phyloP scores from a whole-genome alignment of 352 stramenopile species.

The Phytophthora hybrid region DNA sequence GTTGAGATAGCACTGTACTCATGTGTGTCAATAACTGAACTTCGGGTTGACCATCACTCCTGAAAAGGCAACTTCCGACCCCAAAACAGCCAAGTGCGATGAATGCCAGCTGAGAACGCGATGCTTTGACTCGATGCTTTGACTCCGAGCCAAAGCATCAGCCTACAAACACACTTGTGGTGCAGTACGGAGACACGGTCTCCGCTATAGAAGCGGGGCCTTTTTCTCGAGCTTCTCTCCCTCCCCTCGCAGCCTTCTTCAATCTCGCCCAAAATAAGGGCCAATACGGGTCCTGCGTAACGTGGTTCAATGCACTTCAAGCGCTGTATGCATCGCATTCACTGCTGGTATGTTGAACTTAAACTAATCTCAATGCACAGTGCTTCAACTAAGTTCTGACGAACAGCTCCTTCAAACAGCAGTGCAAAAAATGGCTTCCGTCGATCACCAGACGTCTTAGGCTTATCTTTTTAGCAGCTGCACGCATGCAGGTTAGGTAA shows the following conservation, averaged over 20 bases:
- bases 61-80: conserved; percentile 24
- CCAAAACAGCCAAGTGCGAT: conserved; percentile 8
- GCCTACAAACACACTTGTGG: neutral
- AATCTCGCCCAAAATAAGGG: conserved; percentile 10
- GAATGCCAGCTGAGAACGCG: conserved; percentile 2
- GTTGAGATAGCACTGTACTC: too few relatives aligned
- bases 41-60: conserved; percentile 23
- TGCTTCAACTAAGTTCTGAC: too few relatives aligned
- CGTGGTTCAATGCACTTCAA: neutral
- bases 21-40: too few relatives aligned
- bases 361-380: too few relatives aligned
- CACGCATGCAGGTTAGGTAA: neutral
- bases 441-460: neutral
- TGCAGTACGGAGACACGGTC: neutral
- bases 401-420: neutral
- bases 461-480: neutral
- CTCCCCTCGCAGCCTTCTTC: conserved; percentile 8
- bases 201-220: neutral
- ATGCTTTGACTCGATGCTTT: too few relatives aligned
- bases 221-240: conserved; percentile 25
- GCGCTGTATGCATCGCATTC: neutral
- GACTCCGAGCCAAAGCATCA: neutral
- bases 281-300: neutral
- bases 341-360: too few relatives aligned
- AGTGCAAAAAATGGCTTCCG: neutral